phyloP scores from a whole-genome alignment of 1,139 yeast species.

The Zygosaccharomyces sapae region DNA sequence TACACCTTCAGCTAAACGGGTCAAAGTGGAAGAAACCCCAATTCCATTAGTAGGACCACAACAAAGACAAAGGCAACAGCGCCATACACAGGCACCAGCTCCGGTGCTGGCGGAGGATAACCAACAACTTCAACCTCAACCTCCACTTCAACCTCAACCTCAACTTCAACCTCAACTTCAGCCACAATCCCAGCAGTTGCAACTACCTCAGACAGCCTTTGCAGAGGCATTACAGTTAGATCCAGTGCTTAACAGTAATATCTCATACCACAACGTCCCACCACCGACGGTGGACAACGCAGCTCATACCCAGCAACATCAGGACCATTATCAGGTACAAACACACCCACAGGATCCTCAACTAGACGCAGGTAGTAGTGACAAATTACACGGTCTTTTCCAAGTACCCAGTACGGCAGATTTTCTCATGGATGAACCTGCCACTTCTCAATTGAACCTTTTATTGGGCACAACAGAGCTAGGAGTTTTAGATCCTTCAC shows the following conservation, averaged over 20 bases:
- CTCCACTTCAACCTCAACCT: neutral
- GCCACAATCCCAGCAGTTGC: constrained; percentile 1
- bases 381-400: constrained; percentile 23
- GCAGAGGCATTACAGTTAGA: constrained; percentile 32
- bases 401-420: constrained; percentile 30
- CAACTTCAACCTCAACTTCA: constrained; percentile 2
- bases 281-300: constrained; percentile 9
- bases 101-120: too few species aligned
- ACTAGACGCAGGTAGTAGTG: neutral
- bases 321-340: neutral
- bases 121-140: too few species aligned
- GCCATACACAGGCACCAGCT: too few species aligned
- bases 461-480: constrained; percentile 13
- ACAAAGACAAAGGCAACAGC: neutral
- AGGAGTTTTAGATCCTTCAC: constrained; percentile 1
- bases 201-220: constrained; percentile 23
- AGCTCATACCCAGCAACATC: constrained; percentile 1
- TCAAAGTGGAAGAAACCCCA: constrained; percentile 18
- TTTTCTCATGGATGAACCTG: constrained; percentile 23
- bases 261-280: constrained; percentile 29
- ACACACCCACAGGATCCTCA: neutral
- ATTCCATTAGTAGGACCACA: neutral
- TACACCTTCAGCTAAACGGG: constrained; percentile 16
- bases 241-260: constrained; percentile 25
- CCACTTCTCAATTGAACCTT: constrained; percentile 19